Evolutionary conservation across 2,329 filamentous ascomycete genomes (phyloP).

Genomic region (Aspergillus ustus): DNA sequence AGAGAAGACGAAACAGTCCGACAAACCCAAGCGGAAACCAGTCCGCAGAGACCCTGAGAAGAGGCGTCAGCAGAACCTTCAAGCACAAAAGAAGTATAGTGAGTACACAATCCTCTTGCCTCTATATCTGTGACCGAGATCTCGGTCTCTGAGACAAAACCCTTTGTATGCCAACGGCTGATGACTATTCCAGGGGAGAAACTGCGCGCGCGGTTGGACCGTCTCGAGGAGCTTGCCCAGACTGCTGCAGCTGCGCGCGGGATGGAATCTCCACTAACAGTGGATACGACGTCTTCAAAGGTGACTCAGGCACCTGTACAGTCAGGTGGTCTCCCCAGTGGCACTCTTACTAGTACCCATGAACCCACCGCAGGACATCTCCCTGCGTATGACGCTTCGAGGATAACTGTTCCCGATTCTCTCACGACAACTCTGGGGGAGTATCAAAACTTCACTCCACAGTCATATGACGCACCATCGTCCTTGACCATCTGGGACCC

Average conservation of each 20-base stretch:
- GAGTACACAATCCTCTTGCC: constrained; percentile 2
- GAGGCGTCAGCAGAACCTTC: constrained; percentile 28
- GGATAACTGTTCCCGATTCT: constrained; percentile 4
- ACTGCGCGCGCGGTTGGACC: constrained; percentile 21
- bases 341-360: background rate
- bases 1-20: background rate
- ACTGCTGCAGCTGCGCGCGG: constrained; percentile 4
- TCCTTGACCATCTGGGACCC: constrained; percentile 10
- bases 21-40: constrained; percentile 25
- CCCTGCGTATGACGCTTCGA: constrained; percentile 3
- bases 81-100: constrained; percentile 29
- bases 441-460: constrained; percentile 3
- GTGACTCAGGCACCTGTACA: background rate
- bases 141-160: background rate
- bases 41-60: constrained; percentile 29
- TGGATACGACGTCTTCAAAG: background rate
- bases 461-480: background rate
- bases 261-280: background rate
- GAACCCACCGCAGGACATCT: background rate
- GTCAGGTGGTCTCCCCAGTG: background rate
- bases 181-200: constrained; percentile 22
- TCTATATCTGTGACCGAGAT: background rate
- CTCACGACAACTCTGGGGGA: constrained; percentile 2
- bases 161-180: background rate
- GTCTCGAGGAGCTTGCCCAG: constrained; percentile 22